Conservation (phyloP, 2,329 filamentous ascomycete genomes). For the Colletotrichum sidae region DNA sequence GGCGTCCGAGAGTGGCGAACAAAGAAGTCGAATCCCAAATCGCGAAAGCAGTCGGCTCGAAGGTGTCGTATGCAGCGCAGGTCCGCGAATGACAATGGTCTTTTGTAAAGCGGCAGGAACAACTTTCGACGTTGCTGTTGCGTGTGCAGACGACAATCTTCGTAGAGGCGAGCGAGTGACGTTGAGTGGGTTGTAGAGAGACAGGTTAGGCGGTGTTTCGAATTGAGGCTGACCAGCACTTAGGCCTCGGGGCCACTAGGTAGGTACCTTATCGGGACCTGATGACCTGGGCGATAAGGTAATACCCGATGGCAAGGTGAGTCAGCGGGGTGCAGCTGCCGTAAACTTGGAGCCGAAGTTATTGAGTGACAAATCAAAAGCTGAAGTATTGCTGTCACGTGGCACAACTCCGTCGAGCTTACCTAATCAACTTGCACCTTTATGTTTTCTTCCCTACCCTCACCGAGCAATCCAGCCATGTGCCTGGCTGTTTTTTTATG, state of each 20-base stretch:
- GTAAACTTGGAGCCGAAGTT: no score
- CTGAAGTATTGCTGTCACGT: no score
- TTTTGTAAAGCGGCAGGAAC: slow-evolving; percentile 35
- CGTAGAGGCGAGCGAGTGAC: slow-evolving; percentile 48
- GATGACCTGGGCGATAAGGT: not conserved
- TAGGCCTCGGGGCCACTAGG: slow-evolving; percentile 2
- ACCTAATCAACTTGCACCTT: no score
- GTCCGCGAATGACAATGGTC: slow-evolving; percentile 23
- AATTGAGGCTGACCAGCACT: slow-evolving; percentile 20
- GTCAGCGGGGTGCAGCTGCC: slow-evolving; percentile 13
- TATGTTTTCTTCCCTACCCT: no score
- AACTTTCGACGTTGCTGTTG: slow-evolving; percentile 39
- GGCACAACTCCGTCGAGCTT: no score
- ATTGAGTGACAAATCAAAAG: not conserved
- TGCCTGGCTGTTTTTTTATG: no score
- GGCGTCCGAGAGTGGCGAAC: slow-evolving; percentile 62
- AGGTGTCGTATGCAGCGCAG: slow-evolving; percentile 41
- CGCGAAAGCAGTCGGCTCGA: slow-evolving; percentile 51
- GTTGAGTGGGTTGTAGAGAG: slow-evolving; percentile 38
- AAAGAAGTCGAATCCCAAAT: slow-evolving; percentile 45
- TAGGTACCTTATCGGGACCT: not conserved
- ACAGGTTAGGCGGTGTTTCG: slow-evolving; percentile 32
- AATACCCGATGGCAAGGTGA: slow-evolving; percentile 6
- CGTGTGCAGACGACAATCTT: slow-evolving; percentile 47
- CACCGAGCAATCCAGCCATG: no score